These are phyloP conservation scores for Fusarium compactum DNA, from an alignment of 2,329 filamentous ascomycete genomes.

Conservation along the genomic window DNA sequence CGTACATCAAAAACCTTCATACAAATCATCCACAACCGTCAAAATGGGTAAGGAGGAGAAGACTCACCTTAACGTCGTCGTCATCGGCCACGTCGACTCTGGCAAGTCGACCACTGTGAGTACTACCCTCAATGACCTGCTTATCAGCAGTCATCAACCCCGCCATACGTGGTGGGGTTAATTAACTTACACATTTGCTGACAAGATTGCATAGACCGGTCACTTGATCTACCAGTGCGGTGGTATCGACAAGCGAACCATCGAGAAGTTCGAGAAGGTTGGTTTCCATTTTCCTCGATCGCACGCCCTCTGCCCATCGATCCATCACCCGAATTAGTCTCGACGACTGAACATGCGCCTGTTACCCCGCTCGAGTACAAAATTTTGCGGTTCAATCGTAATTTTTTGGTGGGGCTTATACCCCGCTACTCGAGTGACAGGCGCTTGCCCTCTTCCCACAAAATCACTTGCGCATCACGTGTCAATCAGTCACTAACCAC, in stretches of 20 bases:
- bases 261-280: constrained; percentile 99
- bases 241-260: constrained; percentile 99
- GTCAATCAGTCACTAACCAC: constrained; percentile 34
- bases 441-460: constrained; percentile 20
- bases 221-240: constrained; percentile 99
- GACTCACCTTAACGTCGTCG: constrained; percentile 97
- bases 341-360: constrained; percentile 22
- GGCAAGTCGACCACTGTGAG: constrained; percentile 98
- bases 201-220: constrained; percentile 66
- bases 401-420: constrained; percentile 33
- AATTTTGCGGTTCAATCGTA: constrained; percentile 33
- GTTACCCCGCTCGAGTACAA: constrained; percentile 25
- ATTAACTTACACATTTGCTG: constrained; percentile 14
- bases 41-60: constrained; percentile 87
- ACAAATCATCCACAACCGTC: constrained; percentile 49
- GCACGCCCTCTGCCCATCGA: constrained; percentile 25
- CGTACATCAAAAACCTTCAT: constrained; percentile 41
- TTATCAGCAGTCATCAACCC: constrained; percentile 16
- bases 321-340: constrained; percentile 22
- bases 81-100: constrained; percentile 99
- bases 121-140: constrained; percentile 41
- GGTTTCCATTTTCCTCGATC: constrained; percentile 51
- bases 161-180: constrained; percentile 23
- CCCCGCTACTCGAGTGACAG: constrained; percentile 38
- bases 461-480: constrained; percentile 21